phyloP scores from a whole-genome alignment of 2,329 filamentous ascomycete species.

The Elsinoe australis region DNA sequence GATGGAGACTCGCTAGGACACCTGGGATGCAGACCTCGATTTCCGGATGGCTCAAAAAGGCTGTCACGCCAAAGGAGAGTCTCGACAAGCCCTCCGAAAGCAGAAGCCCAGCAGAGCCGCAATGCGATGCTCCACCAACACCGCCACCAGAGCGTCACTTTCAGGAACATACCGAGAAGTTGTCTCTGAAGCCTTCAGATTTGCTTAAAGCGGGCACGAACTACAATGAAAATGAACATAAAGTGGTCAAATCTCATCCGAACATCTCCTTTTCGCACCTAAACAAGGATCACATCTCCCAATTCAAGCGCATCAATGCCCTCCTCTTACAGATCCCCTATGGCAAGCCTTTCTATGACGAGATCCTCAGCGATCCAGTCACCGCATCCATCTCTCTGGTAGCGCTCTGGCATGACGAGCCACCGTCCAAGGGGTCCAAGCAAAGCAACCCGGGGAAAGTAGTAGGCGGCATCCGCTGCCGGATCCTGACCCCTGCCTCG shows the following conservation, averaged over 20 bases:
- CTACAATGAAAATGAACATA: too few species aligned
- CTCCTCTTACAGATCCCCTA: conserved; percentile 56
- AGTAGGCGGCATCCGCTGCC: conserved; percentile 43
- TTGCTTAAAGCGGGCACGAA: not conserved
- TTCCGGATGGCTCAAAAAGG: conserved; percentile 42
- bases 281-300: conserved; percentile 46
- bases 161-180: not conserved
- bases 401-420: conserved; percentile 49
- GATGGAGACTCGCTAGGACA: conserved; percentile 5
- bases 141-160: conserved; percentile 12
- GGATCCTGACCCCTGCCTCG: conserved; percentile 31
- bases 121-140: not conserved
- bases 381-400: conserved; percentile 50
- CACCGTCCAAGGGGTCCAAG: conserved; percentile 19
- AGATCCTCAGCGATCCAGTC: conserved; percentile 49
- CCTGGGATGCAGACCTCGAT: conserved; percentile 40
- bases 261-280: conserved; percentile 49
- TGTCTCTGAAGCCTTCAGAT: conserved; percentile 1
- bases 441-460: conserved; percentile 29
- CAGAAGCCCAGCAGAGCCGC: not conserved
- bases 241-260: conserved; percentile 37
- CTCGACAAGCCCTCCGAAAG: conserved; percentile 11
- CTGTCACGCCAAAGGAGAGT: conserved; percentile 29
- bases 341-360: conserved; percentile 53
- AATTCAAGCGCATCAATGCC: conserved; percentile 50